A percentile compares a stretch with the other conserved stretches of the same genome.
phyloP scores from a whole-genome alignment of 2,329 filamentous ascomycete genomes.

The Stachybotrys chartarum region DNA sequence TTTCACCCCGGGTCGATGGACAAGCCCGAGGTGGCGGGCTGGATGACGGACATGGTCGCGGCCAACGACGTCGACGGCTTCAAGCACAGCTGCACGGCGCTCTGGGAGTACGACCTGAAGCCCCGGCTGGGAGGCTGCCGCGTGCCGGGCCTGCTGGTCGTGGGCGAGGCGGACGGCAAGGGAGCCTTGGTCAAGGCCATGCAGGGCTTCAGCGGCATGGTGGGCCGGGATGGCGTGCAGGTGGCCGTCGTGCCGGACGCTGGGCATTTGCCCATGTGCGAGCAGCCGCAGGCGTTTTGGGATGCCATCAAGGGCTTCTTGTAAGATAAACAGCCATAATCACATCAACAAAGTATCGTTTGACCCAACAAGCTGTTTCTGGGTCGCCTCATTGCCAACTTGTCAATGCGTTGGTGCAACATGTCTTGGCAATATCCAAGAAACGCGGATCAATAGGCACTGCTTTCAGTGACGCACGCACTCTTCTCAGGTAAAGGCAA shows the following conservation, averaged over 20 bases:
- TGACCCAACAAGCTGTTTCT: too few relatives aligned
- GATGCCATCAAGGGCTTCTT: conserved; percentile 54
- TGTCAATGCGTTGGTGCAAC: too few relatives aligned
- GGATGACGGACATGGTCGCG: conserved; percentile 62
- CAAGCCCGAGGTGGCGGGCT: conserved; percentile 39
- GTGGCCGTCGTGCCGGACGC: conserved; percentile 61
- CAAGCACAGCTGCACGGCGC: conserved; percentile 57
- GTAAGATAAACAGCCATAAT: conserved; percentile 14
- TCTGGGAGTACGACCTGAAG: conserved; percentile 65
- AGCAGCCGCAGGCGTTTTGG: conserved; percentile 63
- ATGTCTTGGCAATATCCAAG: too few relatives aligned
- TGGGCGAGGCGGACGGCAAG: conserved; percentile 64
- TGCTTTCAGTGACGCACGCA: too few relatives aligned
- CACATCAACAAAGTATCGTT: too few relatives aligned
- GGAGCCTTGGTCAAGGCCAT: conserved; percentile 70
- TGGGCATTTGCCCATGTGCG: conserved; percentile 81
- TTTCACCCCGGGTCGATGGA: conserved; percentile 54
- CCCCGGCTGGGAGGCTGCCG: conserved; percentile 43
- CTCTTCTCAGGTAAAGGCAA: too few relatives aligned
- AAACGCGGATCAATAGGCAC: too few relatives aligned
- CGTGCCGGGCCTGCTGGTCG: conserved; percentile 61
- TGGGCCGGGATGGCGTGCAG: conserved; percentile 48
- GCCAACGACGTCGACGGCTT: conserved; percentile 66
- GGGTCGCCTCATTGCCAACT: too few relatives aligned
- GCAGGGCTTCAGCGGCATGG: conserved; percentile 58